phyloP scores from a whole-genome alignment of 495 filamentous ascomycete genomes.

The Lophiostoma macrostomum region DNA sequence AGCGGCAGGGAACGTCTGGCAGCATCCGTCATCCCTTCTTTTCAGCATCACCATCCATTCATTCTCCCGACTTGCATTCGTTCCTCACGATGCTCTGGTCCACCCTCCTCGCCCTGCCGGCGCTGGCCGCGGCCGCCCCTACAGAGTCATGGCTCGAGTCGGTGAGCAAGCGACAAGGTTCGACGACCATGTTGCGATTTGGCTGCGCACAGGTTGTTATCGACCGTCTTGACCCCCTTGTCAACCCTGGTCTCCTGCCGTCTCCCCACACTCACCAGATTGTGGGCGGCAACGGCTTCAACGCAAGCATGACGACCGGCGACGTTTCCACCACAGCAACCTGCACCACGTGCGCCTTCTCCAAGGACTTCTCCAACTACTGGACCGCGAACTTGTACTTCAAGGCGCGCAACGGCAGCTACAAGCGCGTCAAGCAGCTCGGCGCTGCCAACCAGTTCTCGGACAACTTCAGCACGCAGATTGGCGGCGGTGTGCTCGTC shows the following conservation, averaged over 20 bases:
- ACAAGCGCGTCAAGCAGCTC: conserved; percentile 25
- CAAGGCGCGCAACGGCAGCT: conserved; percentile 28
- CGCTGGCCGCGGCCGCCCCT: conserved; percentile 1
- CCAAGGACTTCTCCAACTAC: conserved; percentile 22
- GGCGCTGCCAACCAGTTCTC: conserved; percentile 37
- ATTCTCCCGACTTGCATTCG: neutral
- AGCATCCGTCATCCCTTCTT: too few species aligned
- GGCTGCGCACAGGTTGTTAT: conserved; percentile 23
- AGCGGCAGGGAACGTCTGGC: too few species aligned
- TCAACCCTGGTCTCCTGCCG: conserved; percentile 22
- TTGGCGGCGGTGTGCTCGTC: conserved; percentile 22
- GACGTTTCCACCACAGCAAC: conserved; percentile 12
- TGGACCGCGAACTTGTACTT: conserved; percentile 29
- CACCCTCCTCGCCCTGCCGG: conserved; percentile 17
- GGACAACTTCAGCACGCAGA: conserved; percentile 47
- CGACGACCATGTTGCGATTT: conserved; percentile 25
- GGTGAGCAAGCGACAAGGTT: conserved; percentile 11
- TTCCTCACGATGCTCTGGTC: conserved; percentile 20
- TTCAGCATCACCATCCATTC: too few species aligned
- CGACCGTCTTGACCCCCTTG: conserved; percentile 25
- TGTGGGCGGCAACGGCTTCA: conserved; percentile 40
- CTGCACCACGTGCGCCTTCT: conserved; percentile 24
- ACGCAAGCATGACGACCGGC: conserved; percentile 19
- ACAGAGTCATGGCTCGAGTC: neutral
- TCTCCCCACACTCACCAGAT: conserved; percentile 47